Conservation (phyloP, 208 protist genomes). For the Wallacemonas sp. region DNA sequence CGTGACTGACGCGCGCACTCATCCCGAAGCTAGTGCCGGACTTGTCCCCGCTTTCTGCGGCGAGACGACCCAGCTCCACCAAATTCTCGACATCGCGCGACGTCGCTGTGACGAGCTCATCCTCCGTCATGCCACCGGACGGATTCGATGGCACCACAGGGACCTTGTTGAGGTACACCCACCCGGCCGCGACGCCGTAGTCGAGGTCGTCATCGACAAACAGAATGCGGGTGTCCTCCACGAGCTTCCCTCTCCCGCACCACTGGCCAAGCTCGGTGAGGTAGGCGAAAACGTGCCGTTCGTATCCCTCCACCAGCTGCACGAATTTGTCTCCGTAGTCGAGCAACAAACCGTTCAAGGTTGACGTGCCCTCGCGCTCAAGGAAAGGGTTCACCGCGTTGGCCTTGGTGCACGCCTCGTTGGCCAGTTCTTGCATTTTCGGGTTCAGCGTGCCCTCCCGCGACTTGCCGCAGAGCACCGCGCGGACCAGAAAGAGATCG, state of each 20-base stretch:
- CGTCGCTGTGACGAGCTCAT: conserved; percentile 51
- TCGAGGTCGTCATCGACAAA: conserved; percentile 74
- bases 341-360: conserved; percentile 40
- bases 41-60: conserved; percentile 9
- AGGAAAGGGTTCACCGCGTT: conserved; percentile 34
- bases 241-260: conserved; percentile 19
- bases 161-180: conserved; percentile 56
- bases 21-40: conserved; percentile 39
- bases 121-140: conserved; percentile 39
- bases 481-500: conserved; percentile 52
- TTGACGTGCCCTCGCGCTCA: conserved; percentile 18
- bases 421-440: conserved; percentile 20
- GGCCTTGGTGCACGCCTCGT: conserved; percentile 23
- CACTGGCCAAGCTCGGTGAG: conserved; percentile 34
- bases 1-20: conserved; percentile 67
- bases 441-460: conserved; percentile 17
- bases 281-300: conserved; percentile 54
- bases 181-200: conserved; percentile 11
- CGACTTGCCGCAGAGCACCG: conserved; percentile 47
- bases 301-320: conserved; percentile 58
- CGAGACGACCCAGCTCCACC: conserved; percentile 38
- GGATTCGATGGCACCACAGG: conserved; percentile 32
- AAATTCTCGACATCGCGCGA: conserved; percentile 49
- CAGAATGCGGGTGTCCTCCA: conserved; percentile 41
- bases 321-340: conserved; percentile 77